Base-by-base conservation (phyloP, 2,329 filamentous ascomycete genomes). In the Trichoderma hamatum region DNA sequence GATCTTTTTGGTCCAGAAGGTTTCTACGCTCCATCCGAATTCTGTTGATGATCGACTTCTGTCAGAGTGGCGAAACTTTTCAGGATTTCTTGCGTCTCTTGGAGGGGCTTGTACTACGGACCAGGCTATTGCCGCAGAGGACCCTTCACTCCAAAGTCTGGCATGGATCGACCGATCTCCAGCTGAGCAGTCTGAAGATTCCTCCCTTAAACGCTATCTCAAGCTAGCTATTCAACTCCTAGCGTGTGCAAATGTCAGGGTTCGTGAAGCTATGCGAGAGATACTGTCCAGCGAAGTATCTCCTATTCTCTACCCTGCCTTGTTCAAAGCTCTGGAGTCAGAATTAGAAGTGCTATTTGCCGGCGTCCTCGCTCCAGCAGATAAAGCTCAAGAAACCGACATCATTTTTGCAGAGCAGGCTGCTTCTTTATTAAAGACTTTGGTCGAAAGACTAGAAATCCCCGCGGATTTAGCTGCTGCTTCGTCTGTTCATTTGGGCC, bases 391-490 rank as follows among this genome's bases (percentile, higher is more conserved):
- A 46, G 88, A 90, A 52, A 85, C 84, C 63, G 87, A 90, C 70
- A 85, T 90, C 26, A 80, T 89, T 1, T 91, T 92, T 77, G 88
- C 88, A 6, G 89, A 91, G 74, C 89, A 92, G 75, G 86, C 88
- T 9, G 87, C 88, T 5, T 88, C 88, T 3, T 81, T 92, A 28
- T 78, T 92, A 43, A 88, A 86, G 69, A 85, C 85, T 2, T 82
- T 91, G 61, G 86, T 92, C 6, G 89, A 91, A 73, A 84, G 87
- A 46, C 79, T 91, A 3, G 88, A 90, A 69, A 89, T 85, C 3
- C 86, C 88, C 3, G 84, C 87, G 1, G 89, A 92, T 73, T 81
- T 89, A 13, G 86, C 86, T 11, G 84, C 87, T 1, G 86, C 88
- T 6, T 86, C 89, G 13, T 88, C 87, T 2, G 83, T 91, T 34